These are phyloP conservation scores for Emmonsiellopsis sp. DNA, from an alignment of 2,329 filamentous ascomycete genomes.

Conservation along the genomic window DNA sequence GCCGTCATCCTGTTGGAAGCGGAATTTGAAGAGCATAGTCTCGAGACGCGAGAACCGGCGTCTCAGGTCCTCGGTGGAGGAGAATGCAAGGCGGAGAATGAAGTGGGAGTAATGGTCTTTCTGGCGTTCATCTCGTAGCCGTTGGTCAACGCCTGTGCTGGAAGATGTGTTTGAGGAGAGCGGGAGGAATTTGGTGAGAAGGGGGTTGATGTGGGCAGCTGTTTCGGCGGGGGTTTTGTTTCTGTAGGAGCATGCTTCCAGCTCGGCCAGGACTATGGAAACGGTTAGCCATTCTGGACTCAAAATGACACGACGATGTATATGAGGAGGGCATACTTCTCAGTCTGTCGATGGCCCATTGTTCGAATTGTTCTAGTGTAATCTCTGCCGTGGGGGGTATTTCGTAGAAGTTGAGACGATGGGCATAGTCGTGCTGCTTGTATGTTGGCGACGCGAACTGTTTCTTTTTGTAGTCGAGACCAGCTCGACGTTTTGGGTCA, in stretches of 20 bases:
- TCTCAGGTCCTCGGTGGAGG: constrained; percentile 80
- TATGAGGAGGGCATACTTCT: constrained; percentile 47
- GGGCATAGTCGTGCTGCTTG: constrained; percentile 68
- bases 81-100: constrained; percentile 86
- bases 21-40: constrained; percentile 75
- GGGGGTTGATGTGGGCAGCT: constrained; percentile 68
- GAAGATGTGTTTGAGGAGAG: constrained; percentile 65
- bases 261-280: constrained; percentile 28
- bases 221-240: constrained; percentile 82
- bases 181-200: constrained; percentile 79
- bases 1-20: constrained; percentile 67
- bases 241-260: constrained; percentile 92
- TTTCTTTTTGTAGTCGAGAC: constrained; percentile 70
- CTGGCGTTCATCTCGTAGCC: constrained; percentile 63
- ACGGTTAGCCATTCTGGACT: not conserved
- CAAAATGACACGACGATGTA: not conserved
- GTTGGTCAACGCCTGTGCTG: constrained; percentile 38
- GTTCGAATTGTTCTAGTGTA: constrained; percentile 92
- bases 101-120: constrained; percentile 98
- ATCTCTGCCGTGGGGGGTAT: constrained; percentile 86
- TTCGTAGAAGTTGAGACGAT: constrained; percentile 86
- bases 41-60: constrained; percentile 79
- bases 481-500: constrained; percentile 63
- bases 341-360: constrained; percentile 92
- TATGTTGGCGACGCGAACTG: constrained; percentile 73